Evolutionary conservation across 2,329 filamentous ascomycete species (phyloP).

Genomic region (Meredithiella fracta): DNA sequence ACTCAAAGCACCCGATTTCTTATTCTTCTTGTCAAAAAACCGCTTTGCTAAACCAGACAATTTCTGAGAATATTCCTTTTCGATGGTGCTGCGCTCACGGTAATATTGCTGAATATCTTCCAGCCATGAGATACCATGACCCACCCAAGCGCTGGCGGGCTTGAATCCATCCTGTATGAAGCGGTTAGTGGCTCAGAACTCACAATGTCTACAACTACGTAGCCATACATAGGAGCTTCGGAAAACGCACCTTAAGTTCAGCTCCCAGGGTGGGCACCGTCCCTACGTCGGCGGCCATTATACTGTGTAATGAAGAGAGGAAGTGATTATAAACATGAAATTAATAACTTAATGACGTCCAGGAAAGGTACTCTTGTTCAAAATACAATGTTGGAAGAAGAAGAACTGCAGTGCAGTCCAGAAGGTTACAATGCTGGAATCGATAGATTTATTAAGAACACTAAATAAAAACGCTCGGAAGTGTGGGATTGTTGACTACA

Average conservation of each 20-base stretch:
- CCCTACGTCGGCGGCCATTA: conserved; percentile 63
- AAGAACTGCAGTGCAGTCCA: background rate
- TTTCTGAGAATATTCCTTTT: conserved; percentile 91
- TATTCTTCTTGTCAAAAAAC: conserved; percentile 93
- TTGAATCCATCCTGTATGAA: conserved; percentile 76
- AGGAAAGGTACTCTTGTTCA: background rate
- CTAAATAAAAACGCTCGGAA: conserved; percentile 11
- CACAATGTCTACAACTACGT: background rate
- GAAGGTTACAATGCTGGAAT: background rate
- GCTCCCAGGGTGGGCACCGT: conserved; percentile 74
- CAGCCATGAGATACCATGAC: conserved; percentile 80
- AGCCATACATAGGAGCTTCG: background rate
- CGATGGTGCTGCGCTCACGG: conserved; percentile 79
- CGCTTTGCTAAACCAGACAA: conserved; percentile 79
- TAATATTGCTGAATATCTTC: conserved; percentile 97
- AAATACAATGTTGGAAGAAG: background rate
- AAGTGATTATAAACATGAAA: conserved; percentile 9
- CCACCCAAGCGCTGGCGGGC: conserved; percentile 80
- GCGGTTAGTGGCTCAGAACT: background rate
- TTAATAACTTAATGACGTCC: conserved; percentile 7
- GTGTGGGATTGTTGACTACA: background rate
- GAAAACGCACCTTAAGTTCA: conserved; percentile 66
- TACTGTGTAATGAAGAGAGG: conserved; percentile 15
- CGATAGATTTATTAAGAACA: conserved; percentile 1
- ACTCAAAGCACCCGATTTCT: conserved; percentile 71